Conservation (phyloP, 306 rosid species). For the peach (Prunus persica) region Prunus_persica_NCBIv2 NC_034011.1:20730501-20731000, state of each 20-base stretch:
- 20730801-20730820: conserved; percentile 71
- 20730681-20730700: not conserved
- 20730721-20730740: not conserved
- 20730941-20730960: not conserved
- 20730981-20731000: not conserved
- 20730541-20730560: not conserved
- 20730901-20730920: conserved; percentile 18
- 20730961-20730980: not conserved
- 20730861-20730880: conserved; percentile 76
- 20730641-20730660: not conserved
- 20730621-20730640: not conserved
- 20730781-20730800: conserved; percentile 71
- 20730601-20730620: not conserved
- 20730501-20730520: conserved; percentile 7
- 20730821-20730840: conserved; percentile 78
- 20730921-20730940: conserved; percentile 10
- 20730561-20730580: not conserved
- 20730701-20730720: not conserved
- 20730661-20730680: not conserved
- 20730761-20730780: conserved; percentile 77
- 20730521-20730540: not conserved
- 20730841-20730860: conserved; percentile 77
- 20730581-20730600: not conserved
- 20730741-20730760: conserved; percentile 85
- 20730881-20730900: conserved; percentile 8